Conservation (phyloP, 192 early-diverging fungal species). For the Podila minutissima region DNA sequence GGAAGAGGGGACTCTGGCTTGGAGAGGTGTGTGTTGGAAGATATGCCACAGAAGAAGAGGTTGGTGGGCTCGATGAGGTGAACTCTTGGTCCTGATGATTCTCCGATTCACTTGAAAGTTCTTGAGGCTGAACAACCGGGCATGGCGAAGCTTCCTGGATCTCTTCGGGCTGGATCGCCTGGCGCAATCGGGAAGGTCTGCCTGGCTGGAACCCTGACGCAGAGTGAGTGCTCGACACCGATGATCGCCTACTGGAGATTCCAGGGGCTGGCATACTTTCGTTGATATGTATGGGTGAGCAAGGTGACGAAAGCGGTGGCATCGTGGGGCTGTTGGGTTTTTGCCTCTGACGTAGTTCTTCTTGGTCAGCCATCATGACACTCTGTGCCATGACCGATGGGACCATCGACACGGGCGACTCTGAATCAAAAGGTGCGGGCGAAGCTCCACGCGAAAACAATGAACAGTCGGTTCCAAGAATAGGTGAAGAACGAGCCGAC, state of each 20-base stretch:
- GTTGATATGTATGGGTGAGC: no score
- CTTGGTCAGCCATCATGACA: conserved; percentile 6
- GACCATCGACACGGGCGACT: conserved; percentile 29
- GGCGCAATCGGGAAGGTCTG: conserved; percentile 30
- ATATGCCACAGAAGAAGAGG: not conserved
- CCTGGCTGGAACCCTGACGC: conserved; percentile 10
- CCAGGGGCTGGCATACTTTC: not conserved
- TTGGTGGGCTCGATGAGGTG: not conserved
- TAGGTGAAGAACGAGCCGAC: conserved; percentile 40
- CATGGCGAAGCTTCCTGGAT: no score
- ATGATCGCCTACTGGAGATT: not conserved
- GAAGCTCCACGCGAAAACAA: conserved; percentile 17
- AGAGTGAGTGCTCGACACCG: not conserved
- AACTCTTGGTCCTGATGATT: not conserved
- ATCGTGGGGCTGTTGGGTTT: not conserved
- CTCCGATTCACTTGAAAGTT: no score
- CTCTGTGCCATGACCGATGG: conserved; percentile 12
- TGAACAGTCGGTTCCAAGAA: conserved; percentile 31
- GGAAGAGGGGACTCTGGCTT: conserved; percentile 32
- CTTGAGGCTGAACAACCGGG: no score
- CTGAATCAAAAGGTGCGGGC: not conserved
- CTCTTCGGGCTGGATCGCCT: conserved; percentile 15
- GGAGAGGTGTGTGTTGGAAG: not conserved
- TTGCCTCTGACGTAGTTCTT: not conserved
- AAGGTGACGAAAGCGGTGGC: no score